These are phyloP conservation scores for Filobasidium wieringae DNA, from an alignment of 768 basidiomycete species.

Conservation along the genomic window DNA sequence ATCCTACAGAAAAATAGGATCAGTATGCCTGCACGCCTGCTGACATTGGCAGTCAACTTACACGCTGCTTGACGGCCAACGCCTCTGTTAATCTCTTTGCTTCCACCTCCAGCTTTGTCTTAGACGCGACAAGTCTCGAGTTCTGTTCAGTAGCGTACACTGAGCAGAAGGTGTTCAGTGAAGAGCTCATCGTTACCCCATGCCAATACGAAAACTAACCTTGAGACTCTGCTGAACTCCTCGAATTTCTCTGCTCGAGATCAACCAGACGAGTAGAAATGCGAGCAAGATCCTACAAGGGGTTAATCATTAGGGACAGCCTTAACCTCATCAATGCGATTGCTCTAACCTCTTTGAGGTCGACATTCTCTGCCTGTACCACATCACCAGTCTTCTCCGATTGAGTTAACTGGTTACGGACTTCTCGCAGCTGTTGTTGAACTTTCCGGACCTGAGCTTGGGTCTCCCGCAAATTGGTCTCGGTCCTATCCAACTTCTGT, in stretches of 20 bases:
- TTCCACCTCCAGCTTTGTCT: background rate
- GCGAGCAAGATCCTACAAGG: background rate
- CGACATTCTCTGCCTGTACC: background rate
- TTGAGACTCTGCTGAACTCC: background rate
- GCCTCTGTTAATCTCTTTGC: background rate
- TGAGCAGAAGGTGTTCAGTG: background rate
- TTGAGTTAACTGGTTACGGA: background rate
- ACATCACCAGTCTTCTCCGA: background rate
- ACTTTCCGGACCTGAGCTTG: background rate
- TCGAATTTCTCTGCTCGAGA: background rate
- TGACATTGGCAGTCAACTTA: background rate
- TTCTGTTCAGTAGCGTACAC: background rate
- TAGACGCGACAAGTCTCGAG: background rate
- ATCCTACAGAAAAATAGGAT: background rate
- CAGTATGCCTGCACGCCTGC: background rate
- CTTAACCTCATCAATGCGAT: background rate
- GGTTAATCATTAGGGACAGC: background rate
- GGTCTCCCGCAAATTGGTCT: background rate
- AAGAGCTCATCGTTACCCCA: too few relatives aligned
- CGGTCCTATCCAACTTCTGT: background rate
- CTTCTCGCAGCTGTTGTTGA: background rate
- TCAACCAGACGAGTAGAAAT: background rate
- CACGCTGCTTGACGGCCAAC: background rate
- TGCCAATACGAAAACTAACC: background rate
- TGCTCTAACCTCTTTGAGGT: background rate